A percentile compares a stretch with the other conserved stretches of the same genome.
Conservation (phyloP, 306 rosid genomes). For the Castanospermum australe region DNA sequence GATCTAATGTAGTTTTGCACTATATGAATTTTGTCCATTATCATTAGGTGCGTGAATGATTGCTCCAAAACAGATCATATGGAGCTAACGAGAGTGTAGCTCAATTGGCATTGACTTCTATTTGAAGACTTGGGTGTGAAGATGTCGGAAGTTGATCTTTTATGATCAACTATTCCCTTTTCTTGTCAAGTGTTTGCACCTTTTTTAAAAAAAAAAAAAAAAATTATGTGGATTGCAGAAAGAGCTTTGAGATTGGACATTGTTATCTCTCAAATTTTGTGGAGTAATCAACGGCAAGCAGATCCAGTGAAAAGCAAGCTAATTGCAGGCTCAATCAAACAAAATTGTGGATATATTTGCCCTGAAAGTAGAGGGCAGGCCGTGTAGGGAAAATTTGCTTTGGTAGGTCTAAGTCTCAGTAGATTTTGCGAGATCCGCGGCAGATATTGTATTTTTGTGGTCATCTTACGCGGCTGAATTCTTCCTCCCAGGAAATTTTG, state of each 20-base stretch:
- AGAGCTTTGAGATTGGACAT: not conserved
- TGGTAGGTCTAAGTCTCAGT: not conserved
- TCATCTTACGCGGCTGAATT: not conserved
- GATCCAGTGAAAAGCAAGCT: not conserved
- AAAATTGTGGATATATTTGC: slow-evolving; percentile 8
- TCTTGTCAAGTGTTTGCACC: too few species aligned
- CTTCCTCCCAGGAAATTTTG: slow-evolving; percentile 16
- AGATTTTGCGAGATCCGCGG: slow-evolving; percentile 12
- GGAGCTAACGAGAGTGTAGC: too few species aligned
- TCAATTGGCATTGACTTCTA: too few species aligned
- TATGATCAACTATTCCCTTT: too few species aligned
- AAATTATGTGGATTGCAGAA: not conserved
- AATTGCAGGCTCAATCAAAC: not conserved
- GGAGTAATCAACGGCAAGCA: slow-evolving; percentile 20
- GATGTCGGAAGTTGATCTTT: too few species aligned
- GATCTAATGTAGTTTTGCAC: not conserved
- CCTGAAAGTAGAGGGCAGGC: not conserved
- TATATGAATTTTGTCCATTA: not conserved
- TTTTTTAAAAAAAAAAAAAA: too few species aligned
- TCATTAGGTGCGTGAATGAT: slow-evolving; percentile 14
- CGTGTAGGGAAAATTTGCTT: not conserved
- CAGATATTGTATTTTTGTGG: slow-evolving; percentile 1
- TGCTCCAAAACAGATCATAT: not conserved
- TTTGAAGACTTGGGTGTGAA: too few species aligned
- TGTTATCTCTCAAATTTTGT: not conserved